phyloP scores from a whole-genome alignment of 1,139 yeast species.

The Spencermartinsiella ligniputridi region DNA sequence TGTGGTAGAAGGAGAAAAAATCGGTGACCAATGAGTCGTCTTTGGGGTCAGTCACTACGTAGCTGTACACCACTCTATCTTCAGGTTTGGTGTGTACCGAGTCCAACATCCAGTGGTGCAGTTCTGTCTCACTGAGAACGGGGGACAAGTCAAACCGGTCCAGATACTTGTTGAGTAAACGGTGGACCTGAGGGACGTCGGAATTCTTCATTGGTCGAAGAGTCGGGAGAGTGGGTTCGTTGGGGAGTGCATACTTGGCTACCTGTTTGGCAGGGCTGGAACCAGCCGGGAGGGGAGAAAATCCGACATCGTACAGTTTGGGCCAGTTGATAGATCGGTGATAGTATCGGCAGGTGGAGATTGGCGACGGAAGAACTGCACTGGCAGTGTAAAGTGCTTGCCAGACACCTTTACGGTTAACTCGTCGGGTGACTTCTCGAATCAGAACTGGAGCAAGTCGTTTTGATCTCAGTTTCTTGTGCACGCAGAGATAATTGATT shows the following conservation, averaged over 20 bases:
- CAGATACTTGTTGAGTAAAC: conserved; percentile 59
- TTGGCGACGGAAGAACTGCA: conserved; percentile 83
- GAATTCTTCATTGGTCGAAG: conserved; percentile 56
- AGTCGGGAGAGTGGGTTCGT: conserved; percentile 49
- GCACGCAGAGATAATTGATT: conserved; percentile 90
- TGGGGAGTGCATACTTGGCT: conserved; percentile 70
- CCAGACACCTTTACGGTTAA: conserved; percentile 81
- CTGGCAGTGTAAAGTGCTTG: conserved; percentile 97
- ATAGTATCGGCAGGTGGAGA: conserved; percentile 84
- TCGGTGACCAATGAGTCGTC: conserved; percentile 65
- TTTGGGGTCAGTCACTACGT: conserved; percentile 65
- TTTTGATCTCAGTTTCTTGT: conserved; percentile 88
- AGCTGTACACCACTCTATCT: conserved; percentile 59
- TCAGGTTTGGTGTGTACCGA: conserved; percentile 25
- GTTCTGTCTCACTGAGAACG: conserved; percentile 62
- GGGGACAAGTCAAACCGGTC: conserved; percentile 69
- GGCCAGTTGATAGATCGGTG: conserved; percentile 95
- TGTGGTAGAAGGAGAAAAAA: conserved; percentile 80
- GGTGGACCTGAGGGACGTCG: conserved; percentile 64
- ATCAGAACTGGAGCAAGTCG: conserved; percentile 91
- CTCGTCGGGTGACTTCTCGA: conserved; percentile 90
- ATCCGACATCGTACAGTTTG: conserved; percentile 85
- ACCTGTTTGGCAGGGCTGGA: conserved; percentile 79
- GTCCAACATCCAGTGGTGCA: conserved; percentile 77
- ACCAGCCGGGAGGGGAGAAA: conserved; percentile 66